Evolutionary conservation across 2,329 filamentous ascomycete genomes (phyloP).

Genomic region (Aspergillus vadensis): DNA sequence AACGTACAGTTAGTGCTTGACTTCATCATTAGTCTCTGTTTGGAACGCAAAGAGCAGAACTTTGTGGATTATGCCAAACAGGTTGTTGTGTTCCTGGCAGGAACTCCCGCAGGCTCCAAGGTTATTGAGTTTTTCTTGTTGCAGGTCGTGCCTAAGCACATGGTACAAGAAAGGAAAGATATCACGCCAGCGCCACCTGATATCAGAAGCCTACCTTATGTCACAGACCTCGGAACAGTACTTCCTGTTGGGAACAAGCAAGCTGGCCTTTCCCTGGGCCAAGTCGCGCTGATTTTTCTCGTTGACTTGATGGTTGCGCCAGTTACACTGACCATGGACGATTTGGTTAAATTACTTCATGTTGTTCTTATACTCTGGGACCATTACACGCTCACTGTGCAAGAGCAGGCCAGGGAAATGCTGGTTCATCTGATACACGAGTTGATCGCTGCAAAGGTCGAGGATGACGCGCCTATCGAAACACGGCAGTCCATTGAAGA

Average conservation of each 20-base stretch:
- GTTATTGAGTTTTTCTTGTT: conserved; percentile 91
- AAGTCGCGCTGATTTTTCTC: conserved; percentile 87
- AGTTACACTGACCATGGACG: conserved; percentile 74
- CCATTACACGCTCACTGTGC: conserved; percentile 90
- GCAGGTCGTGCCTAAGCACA: conserved; percentile 91
- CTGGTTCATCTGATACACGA: conserved; percentile 96
- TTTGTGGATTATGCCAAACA: conserved; percentile 98
- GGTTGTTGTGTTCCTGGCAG: conserved; percentile 93
- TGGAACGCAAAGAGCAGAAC: conserved; percentile 94
- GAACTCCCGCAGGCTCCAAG: conserved; percentile 79
- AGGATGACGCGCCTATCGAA: conserved; percentile 68
- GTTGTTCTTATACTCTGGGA: conserved; percentile 95
- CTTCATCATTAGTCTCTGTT: conserved; percentile 91
- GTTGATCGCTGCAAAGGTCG: conserved; percentile 76
- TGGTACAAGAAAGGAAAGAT: conserved; percentile 87
- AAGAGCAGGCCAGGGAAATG: conserved; percentile 97
- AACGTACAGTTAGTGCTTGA: conserved; percentile 94
- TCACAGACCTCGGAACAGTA: conserved; percentile 78
- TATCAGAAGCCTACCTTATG: conserved; percentile 75
- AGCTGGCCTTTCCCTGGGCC: conserved; percentile 85
- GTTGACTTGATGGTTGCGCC: conserved; percentile 97
- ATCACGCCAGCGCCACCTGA: conserved; percentile 67
- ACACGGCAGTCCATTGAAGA: conserved; percentile 79
- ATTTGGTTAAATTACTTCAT: conserved; percentile 82
- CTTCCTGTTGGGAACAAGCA: conserved; percentile 89